Conservation (phyloP, 2,329 filamentous ascomycete genomes). For the Ceratocystis harringtonii region DNA sequence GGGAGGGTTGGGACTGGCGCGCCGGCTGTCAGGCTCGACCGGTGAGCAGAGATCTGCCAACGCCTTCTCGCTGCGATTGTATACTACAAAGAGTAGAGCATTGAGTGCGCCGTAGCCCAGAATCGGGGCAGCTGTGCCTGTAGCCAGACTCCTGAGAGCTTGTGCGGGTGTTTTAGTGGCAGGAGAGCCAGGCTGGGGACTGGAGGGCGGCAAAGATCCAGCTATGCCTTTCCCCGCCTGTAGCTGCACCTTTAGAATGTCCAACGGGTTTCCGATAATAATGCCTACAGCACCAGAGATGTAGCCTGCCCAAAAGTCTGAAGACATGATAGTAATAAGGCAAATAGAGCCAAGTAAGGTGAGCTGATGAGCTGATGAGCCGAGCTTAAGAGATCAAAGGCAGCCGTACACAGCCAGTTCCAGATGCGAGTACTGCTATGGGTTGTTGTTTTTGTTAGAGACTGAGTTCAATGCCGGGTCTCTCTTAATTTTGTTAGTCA, state of each 20-base stretch:
- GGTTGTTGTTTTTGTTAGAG: too few species aligned
- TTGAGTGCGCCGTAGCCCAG: conserved; percentile 85
- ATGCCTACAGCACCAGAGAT: conserved; percentile 75
- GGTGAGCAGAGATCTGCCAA: conserved; percentile 30
- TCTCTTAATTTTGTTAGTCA: too few species aligned
- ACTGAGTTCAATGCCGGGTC: too few species aligned
- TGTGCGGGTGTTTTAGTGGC: conserved; percentile 13
- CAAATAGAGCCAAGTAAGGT: not conserved
- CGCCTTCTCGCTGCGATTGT: conserved; percentile 63
- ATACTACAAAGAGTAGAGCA: conserved; percentile 75
- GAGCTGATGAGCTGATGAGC: not conserved
- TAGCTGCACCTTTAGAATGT: conserved; percentile 48
- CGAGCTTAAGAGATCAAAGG: not conserved
- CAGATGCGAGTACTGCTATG: too few species aligned
- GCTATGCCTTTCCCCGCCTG: conserved; percentile 39
- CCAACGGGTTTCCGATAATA: conserved; percentile 74
- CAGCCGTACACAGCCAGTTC: too few species aligned
- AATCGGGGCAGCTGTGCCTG: conserved; percentile 69
- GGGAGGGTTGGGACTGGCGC: conserved; percentile 27
- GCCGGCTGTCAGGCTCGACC: conserved; percentile 1
- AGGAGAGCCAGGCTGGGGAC: not conserved
- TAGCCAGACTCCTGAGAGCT: conserved; percentile 27
- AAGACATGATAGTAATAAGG: conserved; percentile 40
- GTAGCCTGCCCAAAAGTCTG: conserved; percentile 91
- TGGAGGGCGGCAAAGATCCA: not conserved